These are phyloP conservation scores for Clavariopsis aquatica DNA, from an alignment of 495 filamentous ascomycete species.

Conservation along the genomic window DNA sequence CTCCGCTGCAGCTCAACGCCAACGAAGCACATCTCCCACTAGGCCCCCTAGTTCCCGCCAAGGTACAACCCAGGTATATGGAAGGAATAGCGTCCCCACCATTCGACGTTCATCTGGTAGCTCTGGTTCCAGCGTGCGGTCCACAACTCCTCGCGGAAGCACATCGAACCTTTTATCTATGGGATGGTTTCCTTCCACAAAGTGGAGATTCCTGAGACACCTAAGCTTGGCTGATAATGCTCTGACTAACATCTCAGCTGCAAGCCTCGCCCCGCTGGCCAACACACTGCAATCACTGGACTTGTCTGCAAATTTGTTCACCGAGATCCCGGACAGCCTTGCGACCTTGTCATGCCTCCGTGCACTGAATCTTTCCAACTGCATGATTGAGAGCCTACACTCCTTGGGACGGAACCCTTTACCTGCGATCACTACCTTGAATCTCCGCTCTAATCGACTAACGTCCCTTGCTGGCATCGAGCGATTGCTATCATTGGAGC, in stretches of 20 bases:
- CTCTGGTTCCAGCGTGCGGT: constrained; percentile 80
- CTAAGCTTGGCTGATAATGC: constrained; percentile 90
- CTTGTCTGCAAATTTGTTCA: constrained; percentile 86
- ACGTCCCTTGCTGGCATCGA: constrained; percentile 88
- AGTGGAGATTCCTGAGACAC: constrained; percentile 93
- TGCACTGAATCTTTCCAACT: constrained; percentile 88
- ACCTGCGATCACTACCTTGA: constrained; percentile 89
- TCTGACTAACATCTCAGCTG: constrained; percentile 71
- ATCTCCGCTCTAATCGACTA: constrained; percentile 86
- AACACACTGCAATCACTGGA: constrained; percentile 88
- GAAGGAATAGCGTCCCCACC: constrained; percentile 61
- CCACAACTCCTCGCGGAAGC: constrained; percentile 69
- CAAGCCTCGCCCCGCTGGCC: constrained; percentile 76
- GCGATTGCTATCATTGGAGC: constrained; percentile 80
- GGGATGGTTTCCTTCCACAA: constrained; percentile 71
- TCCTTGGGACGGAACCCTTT: constrained; percentile 83
- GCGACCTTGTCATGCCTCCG: constrained; percentile 77
- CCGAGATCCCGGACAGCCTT: constrained; percentile 85
- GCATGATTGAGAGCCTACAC: constrained; percentile 95
- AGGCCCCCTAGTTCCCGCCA: constrained; percentile 73
- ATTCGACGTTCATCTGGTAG: constrained; percentile 87
- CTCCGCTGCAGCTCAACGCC: constrained; percentile 52
- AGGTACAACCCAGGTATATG: constrained; percentile 57
- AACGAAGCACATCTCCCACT: constrained; percentile 73
- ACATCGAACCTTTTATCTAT: constrained; percentile 68